These are phyloP conservation scores for Ascochyta lentis DNA, from an alignment of 2,329 filamentous ascomycete genomes.

Conservation along the genomic window DNA sequence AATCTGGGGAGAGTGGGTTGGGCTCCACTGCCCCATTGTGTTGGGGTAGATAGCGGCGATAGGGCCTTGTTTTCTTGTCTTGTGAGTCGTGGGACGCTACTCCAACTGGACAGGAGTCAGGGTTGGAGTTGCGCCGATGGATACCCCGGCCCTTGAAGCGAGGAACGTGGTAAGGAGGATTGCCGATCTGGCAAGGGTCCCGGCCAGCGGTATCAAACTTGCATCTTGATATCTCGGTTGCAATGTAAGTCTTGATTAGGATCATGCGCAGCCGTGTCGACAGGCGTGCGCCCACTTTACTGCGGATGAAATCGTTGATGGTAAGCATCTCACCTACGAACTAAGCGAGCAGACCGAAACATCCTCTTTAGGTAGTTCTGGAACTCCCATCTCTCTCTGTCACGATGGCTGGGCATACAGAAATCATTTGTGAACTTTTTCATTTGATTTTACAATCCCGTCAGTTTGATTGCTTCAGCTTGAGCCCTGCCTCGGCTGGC, in stretches of 20 bases:
- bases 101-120: conserved; percentile 21
- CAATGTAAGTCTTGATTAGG: neutral
- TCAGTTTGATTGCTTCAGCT: conserved; percentile 49
- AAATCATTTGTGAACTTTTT: neutral
- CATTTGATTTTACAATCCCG: too few species aligned
- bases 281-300: neutral
- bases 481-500: conserved; percentile 63
- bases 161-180: conserved; percentile 3
- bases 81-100: neutral
- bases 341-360: neutral
- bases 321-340: neutral
- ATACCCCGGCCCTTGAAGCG: conserved; percentile 4
- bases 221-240: neutral
- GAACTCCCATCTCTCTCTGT: neutral
- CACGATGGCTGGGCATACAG: neutral
- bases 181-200: conserved; percentile 6
- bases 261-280: neutral
- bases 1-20: conserved; percentile 34
- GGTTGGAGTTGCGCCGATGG: conserved; percentile 8
- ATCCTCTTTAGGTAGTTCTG: neutral
- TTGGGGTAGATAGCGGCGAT: conserved; percentile 32
- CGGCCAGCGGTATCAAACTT: neutral
- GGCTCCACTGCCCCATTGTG: conserved; percentile 24
- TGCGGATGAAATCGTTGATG: neutral
- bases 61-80: conserved; percentile 1